Percentiles rank a stretch among this genome's conserved stretches.
Evolutionary conservation across 495 filamentous ascomycete species (phyloP).

Genomic region (Elaphomyces granulatus): DNA sequence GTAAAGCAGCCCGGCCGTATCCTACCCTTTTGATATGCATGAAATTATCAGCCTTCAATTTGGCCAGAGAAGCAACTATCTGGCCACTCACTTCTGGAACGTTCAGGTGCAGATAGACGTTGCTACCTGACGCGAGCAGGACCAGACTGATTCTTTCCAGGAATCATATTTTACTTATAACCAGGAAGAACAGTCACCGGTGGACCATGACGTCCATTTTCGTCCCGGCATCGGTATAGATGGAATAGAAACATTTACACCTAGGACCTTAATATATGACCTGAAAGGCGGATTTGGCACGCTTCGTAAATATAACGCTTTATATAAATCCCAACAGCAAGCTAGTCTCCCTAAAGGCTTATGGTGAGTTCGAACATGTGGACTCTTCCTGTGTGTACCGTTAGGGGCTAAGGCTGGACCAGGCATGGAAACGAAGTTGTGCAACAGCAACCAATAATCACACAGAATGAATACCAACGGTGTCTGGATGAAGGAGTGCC

Average conservation of each 20-base stretch:
- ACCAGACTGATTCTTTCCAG: slow-evolving; percentile 21
- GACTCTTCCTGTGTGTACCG: background rate
- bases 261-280: slow-evolving; percentile 86
- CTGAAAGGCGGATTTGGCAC: slow-evolving; percentile 86
- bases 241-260: slow-evolving; percentile 81
- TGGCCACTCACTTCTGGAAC: slow-evolving; percentile 99
- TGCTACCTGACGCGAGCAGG: background rate
- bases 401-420: background rate
- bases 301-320: slow-evolving; percentile 70
- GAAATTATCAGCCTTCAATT: slow-evolving; percentile 92
- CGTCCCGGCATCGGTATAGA: slow-evolving; percentile 64
- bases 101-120: slow-evolving; percentile 44
- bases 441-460: slow-evolving; percentile 50
- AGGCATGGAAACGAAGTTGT: slow-evolving; percentile 60
- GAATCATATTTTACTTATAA: slow-evolving; percentile 97
- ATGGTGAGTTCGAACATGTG: slow-evolving; percentile 35
- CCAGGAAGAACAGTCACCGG: slow-evolving; percentile 45
- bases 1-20: no score
- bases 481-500: slow-evolving; percentile 55
- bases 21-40: slow-evolving; percentile 56
- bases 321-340: slow-evolving; percentile 60
- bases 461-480: slow-evolving; percentile 57
- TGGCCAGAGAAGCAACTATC: slow-evolving; percentile 81
- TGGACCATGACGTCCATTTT: slow-evolving; percentile 92
- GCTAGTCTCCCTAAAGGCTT: slow-evolving; percentile 34